phyloP scores from a whole-genome alignment of 106 monocot species.

The Dioscorea dumetorum region DNA sequence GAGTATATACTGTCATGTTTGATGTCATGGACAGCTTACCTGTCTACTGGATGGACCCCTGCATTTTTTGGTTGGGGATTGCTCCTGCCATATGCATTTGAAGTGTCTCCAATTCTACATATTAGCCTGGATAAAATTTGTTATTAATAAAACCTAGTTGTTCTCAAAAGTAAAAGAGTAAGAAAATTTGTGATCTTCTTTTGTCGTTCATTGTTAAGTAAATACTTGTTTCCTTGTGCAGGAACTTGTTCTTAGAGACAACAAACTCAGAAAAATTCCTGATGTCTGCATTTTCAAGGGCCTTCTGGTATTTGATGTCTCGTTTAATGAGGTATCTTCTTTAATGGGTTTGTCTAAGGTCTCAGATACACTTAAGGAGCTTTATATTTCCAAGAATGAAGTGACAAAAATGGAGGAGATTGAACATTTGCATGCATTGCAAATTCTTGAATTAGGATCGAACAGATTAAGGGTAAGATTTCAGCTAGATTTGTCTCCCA shows the following conservation, averaged over 20 bases:
- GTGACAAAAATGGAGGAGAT: conserved; percentile 81
- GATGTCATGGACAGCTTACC: too few relatives aligned
- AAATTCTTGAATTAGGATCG: conserved; percentile 94
- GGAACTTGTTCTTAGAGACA: conserved; percentile 90
- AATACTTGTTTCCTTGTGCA: conserved; percentile 17
- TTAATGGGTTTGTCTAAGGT: conserved; percentile 74
- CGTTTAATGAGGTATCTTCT: conserved; percentile 88
- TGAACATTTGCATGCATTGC: conserved; percentile 60
- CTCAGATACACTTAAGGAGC: conserved; percentile 67
- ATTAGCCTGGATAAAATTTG: too few relatives aligned
- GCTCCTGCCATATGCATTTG: too few relatives aligned
- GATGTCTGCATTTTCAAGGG: conserved; percentile 84
- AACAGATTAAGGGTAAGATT: conserved; percentile 72
- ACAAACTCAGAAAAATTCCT: conserved; percentile 71
- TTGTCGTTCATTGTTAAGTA: background rate
- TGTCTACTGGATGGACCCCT: too few relatives aligned
- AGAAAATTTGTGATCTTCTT: background rate
- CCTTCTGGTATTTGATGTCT: conserved; percentile 87
- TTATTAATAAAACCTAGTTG: background rate
- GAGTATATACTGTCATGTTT: too few relatives aligned
- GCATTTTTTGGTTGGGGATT: too few relatives aligned
- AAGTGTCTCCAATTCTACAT: background rate
- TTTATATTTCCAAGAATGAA: conserved; percentile 95
- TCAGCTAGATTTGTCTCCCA: too few relatives aligned
- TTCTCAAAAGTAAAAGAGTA: background rate